Base-by-base conservation (phyloP, 2,329 filamentous ascomycete genomes). In the Sclerotinia spermophila region DNA sequence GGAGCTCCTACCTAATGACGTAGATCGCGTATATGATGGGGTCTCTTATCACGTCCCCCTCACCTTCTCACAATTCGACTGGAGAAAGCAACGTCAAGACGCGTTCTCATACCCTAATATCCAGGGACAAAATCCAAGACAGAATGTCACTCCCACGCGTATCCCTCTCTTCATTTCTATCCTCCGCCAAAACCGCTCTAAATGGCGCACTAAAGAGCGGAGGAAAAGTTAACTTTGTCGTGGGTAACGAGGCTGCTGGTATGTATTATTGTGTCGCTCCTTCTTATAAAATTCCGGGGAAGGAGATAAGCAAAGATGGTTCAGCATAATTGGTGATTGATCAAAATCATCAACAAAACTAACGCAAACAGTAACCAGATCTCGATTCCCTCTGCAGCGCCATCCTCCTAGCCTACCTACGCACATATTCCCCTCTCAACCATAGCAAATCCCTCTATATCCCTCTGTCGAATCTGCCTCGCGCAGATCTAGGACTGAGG, bases 381-480 rank as follows among this genome's bases (percentile, higher is more conserved):
- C 89, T 96, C 69, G 92, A 96, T 81, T 94, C 92, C 2, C 86
- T 96, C 75, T 92, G 90, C 79, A 90, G 88, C 40, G 87, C 92
- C 38, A 81, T 96, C 27, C 81, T 94, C 38, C 88, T 91, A 72
- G 91, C 92, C 70, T 96, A 94, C 80, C 82, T 95, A 51, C 87
- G 88, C 73, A 90, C 88, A 45, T 85, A 89, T 77, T 79, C 84
- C 6, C 81, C 86, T 5, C 58, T 60, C 76, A 76, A 58, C 76
- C 80, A 77, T 77, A 76, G 55, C 17, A 73, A 71, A 27, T 81
- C 80, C 33, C 82, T 91, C 48, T 90, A 92, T 78, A 87, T 95
- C 61, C 92, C 92, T 24, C 82, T 96, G 59, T 87, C 89, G 71
- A 92, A 94, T 78, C 86, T 96, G 21, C 86, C 87, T 2, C 85